Percentiles rank a stretch among this genome's conserved stretches.
Conservation (phyloP, 768 basidiomycete species). For the Hypholoma fasciculare region DNA sequence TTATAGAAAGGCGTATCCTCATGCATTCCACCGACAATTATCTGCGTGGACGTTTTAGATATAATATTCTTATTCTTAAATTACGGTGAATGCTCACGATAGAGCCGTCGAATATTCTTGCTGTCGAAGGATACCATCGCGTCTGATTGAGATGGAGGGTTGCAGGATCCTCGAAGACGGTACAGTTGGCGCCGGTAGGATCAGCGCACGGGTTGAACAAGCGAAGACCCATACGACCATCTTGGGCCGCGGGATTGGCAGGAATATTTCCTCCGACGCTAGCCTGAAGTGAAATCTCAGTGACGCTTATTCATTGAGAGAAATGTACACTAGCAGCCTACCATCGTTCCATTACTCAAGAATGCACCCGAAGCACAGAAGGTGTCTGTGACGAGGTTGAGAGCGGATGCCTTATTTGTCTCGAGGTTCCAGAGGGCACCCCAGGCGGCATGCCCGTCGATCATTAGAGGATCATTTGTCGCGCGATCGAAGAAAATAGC, state of each 20-base stretch:
- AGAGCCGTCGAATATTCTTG: conserved; percentile 33
- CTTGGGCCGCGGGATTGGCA: conserved; percentile 24
- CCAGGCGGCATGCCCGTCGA: conserved; percentile 46
- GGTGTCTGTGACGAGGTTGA: conserved; percentile 37
- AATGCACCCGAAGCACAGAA: conserved; percentile 45
- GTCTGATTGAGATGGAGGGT: conserved; percentile 33
- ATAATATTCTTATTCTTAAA: too few species aligned
- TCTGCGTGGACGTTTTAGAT: conserved; percentile 15
- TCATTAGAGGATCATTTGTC: conserved; percentile 37
- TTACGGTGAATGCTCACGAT: conserved; percentile 20
- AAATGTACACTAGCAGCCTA: conserved; percentile 14
- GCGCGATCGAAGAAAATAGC: conserved; percentile 30
- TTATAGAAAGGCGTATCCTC: conserved; percentile 57
- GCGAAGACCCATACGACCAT: conserved; percentile 37
- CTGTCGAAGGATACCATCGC: conserved; percentile 42
- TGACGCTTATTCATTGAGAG: background rate
- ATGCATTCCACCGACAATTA: conserved; percentile 29
- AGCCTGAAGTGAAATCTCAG: conserved; percentile 17
- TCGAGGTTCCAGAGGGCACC: conserved; percentile 42
- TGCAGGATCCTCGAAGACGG: conserved; percentile 34
- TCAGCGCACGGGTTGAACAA: conserved; percentile 40
- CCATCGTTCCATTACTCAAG: conserved; percentile 41
- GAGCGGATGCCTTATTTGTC: conserved; percentile 35
- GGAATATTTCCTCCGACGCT: conserved; percentile 31
- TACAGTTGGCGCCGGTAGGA: conserved; percentile 27